A percentile compares a stretch with the other conserved stretches of the same genome.
phyloP scores from a whole-genome alignment of 2,329 filamentous ascomycete genomes.

The Coniochaeta sp. region DNA sequence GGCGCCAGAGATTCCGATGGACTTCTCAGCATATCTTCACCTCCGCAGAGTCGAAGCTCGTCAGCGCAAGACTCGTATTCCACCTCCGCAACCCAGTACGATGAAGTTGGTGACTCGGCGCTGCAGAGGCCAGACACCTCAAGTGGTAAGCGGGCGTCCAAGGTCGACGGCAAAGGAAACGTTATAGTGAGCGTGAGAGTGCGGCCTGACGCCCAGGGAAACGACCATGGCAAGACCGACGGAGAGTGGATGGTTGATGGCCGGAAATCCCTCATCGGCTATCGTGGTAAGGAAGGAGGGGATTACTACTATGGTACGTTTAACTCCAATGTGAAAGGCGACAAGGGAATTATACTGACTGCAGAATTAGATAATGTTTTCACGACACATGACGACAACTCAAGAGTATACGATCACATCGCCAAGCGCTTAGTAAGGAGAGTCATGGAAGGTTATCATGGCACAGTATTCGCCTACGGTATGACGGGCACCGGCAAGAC shows the following conservation, averaged over 20 bases:
- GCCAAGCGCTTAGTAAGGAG: slow-evolving; percentile 90
- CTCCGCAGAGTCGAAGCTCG: slow-evolving; percentile 81
- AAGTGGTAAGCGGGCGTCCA: slow-evolving; percentile 41
- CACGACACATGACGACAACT: slow-evolving; percentile 86
- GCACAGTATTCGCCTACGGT: slow-evolving; percentile 96
- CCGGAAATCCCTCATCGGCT: slow-evolving; percentile 72
- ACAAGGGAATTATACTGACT: background rate
- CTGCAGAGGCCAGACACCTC: slow-evolving; percentile 22
- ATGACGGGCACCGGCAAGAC: slow-evolving; percentile 99
- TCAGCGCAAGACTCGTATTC: slow-evolving; percentile 90
- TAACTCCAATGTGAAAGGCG: background rate
- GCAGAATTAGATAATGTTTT: slow-evolving; percentile 82
- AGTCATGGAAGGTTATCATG: slow-evolving; percentile 99
- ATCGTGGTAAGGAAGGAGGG: slow-evolving; percentile 80
- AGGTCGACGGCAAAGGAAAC: slow-evolving; percentile 78
- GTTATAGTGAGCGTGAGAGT: slow-evolving; percentile 93
- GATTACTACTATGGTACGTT: slow-evolving; percentile 82
- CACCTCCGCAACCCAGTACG: slow-evolving; percentile 81
- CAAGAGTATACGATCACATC: slow-evolving; percentile 86
- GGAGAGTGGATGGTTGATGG: slow-evolving; percentile 91
- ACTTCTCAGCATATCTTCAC: slow-evolving; percentile 69
- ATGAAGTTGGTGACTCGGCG: slow-evolving; percentile 60
- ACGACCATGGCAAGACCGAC: slow-evolving; percentile 52
- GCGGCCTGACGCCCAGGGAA: slow-evolving; percentile 68
- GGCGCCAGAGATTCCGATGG: slow-evolving; percentile 65